These are phyloP conservation scores for Cordyceps farinosa DNA, from an alignment of 2,329 filamentous ascomycete species.

Conservation along the genomic window DNA sequence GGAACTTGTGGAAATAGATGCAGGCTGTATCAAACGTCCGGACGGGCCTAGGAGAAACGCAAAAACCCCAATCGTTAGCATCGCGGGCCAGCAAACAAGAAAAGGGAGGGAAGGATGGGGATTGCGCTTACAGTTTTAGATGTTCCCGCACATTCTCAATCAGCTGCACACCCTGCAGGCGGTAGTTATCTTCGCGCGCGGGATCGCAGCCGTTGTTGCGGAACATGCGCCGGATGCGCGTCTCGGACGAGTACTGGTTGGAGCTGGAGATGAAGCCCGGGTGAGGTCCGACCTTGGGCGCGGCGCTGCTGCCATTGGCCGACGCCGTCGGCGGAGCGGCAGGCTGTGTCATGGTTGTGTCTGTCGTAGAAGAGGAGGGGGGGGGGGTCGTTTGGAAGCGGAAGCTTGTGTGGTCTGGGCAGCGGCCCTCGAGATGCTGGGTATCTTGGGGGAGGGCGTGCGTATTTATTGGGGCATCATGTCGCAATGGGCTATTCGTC, in stretches of 20 bases:
- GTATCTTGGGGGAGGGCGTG: neutral
- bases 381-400: neutral
- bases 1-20: conserved; percentile 91
- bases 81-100: too few relatives aligned
- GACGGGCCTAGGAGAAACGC: conserved; percentile 59
- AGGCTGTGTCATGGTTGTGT: conserved; percentile 11
- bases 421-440: neutral
- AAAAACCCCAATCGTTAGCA: neutral
- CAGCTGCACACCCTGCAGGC: conserved; percentile 82
- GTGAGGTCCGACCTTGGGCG: conserved; percentile 37
- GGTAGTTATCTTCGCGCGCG: conserved; percentile 73
- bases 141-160: conserved; percentile 80
- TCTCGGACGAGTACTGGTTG: conserved; percentile 76
- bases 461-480: conserved; percentile 2
- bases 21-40: conserved; percentile 90
- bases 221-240: conserved; percentile 71
- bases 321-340: conserved; percentile 9
- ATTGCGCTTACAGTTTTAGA: conserved; percentile 65
- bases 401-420: neutral
- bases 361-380: neutral
- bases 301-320: conserved; percentile 13
- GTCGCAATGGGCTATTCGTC: neutral
- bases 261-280: conserved; percentile 48
- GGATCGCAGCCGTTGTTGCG: conserved; percentile 67
- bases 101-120: neutral